Base-by-base conservation (phyloP, 1,284 basidiomycete genomes). In the Apiotrichum gracile region DNA sequence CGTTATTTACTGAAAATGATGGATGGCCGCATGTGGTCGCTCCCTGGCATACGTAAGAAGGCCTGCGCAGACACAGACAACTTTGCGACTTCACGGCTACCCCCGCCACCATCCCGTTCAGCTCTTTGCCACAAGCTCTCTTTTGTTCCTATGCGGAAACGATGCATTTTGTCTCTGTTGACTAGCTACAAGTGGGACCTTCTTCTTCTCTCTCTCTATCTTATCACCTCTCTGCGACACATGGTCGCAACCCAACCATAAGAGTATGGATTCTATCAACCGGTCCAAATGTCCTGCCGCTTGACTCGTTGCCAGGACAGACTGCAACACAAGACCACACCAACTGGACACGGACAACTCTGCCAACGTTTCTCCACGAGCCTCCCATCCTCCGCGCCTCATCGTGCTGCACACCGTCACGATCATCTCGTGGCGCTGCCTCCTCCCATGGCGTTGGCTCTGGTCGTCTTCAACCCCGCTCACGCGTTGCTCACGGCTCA, bases 401-500 rank as follows among this genome's bases (percentile, higher is more conserved):
- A n/a, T 26, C 16, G n/a, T 37, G 31, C 44, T n/a, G 26, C n/a
- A 16, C 40, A 24, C 48, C 24, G 5, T 35, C 31, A 17, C 37
- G 8, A 10, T 10, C 24, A 8, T 16, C 40, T 49, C 38, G 39
- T 25, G 33, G 40, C 40, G 47, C 16, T 37, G 45, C 34, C 29
- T 14, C 31, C 31, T 14, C 45, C 45, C 39, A 14, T 27, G 34
- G 49, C 41, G 50, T 19, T 33, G 25, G 40, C 40, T 29, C 53
- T 40, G 48, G 51, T 50, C 48, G 48, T 52, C 49, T 43, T 44
- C 50, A 48, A 59, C 53, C 54, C 57, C 57, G 53, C 57, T 59
- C 57, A 59, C 57, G 57, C 57, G 49, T 25, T 47, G 57, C 57
- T 49, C 57, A 54, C 57, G 57, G 57, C 57, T 59, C 57, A 59